Evolutionary conservation across 2,329 filamentous ascomycete species (phyloP), one percentile per base, ranked within the genome.

Genomic region (Leptographium procerum): DNA sequence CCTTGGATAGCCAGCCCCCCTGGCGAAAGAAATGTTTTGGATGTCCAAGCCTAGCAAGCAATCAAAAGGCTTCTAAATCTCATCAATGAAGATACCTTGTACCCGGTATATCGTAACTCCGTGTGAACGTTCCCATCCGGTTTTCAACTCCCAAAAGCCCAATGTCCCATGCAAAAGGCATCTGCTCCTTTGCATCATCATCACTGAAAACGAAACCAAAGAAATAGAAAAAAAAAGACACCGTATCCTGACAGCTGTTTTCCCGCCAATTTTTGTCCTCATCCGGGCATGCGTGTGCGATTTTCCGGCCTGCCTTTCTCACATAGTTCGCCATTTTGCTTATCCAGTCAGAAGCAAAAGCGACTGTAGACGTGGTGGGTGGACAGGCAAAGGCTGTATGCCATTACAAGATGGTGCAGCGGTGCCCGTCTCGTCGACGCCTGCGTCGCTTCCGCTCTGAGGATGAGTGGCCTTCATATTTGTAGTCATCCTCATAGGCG

Each of bases 381-480:
- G 8, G 40, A 8, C 9, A n/a, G 40, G 40, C 40, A n/a, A n/a
- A 40, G 6, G 7, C 7, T 19, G 3, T 7, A 40, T 11, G 8
- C 13, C 16, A 19, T 73, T 65, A 78, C 48, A 79, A 66, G 56
- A 79, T 76, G 14, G 71, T 69, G 60, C 77, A 79, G 3, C 70
- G 69, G 28, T 72, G 70, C 52, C 71, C 63, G 52, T 71, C 69
- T 53, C 67, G 67, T 47, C 67, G 62, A n/a, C 64, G 66, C 57
- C 68, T 67, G 57, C 67, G 59, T 43, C 62, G 68, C 52, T 66
- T 66, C 55, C 69, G 70, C 55, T 66, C 69, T 47, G 70, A 68
- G 26, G 68, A 66, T 16, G 61, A 60, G 59, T 66, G 63, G 61
- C 69, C 64, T 55, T 77, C 74, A 45, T 72, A 71, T 33, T 75